Evolutionary conservation across 306 rosid genomes (phyloP).

Genomic region (Quercus aquifolioides): DNA sequence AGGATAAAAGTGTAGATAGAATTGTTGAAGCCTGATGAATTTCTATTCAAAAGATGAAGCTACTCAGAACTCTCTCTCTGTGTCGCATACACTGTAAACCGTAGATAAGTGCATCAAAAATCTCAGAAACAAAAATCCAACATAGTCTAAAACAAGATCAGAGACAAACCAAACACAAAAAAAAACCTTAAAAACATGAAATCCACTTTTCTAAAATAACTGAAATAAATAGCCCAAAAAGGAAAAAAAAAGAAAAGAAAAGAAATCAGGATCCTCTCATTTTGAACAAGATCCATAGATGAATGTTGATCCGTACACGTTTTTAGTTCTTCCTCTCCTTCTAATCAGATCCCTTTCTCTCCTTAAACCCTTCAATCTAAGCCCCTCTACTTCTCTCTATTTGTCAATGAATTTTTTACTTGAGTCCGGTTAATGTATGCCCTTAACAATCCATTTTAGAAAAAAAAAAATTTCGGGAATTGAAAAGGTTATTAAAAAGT

Average conservation of each 20-base stretch:
- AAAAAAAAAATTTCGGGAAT: too few species aligned
- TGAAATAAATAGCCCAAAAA: background rate
- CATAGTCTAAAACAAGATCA: background rate
- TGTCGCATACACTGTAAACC: background rate
- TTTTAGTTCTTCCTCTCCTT: background rate
- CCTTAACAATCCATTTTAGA: too few species aligned
- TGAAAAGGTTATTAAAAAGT: too few species aligned
- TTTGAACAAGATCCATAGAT: background rate
- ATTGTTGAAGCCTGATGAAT: conserved; percentile 56
- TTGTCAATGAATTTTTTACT: background rate
- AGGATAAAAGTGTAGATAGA: conserved; percentile 70
- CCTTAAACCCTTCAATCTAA: conserved; percentile 6
- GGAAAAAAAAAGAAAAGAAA: background rate
- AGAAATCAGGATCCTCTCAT: conserved; percentile 13
- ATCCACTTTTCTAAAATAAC: background rate
- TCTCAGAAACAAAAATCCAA: background rate
- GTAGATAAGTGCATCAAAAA: conserved; percentile 10
- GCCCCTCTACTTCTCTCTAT: background rate
- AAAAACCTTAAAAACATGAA: background rate
- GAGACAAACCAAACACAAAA: conserved; percentile 10
- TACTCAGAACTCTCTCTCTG: background rate
- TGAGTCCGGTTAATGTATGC: too few species aligned
- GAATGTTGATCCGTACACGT: background rate
- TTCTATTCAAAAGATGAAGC: conserved; percentile 21
- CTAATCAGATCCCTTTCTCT: background rate